phyloP scores from a whole-genome alignment of 139 green algal species.

The Deuterostichococcus epilithicus region DNA sequence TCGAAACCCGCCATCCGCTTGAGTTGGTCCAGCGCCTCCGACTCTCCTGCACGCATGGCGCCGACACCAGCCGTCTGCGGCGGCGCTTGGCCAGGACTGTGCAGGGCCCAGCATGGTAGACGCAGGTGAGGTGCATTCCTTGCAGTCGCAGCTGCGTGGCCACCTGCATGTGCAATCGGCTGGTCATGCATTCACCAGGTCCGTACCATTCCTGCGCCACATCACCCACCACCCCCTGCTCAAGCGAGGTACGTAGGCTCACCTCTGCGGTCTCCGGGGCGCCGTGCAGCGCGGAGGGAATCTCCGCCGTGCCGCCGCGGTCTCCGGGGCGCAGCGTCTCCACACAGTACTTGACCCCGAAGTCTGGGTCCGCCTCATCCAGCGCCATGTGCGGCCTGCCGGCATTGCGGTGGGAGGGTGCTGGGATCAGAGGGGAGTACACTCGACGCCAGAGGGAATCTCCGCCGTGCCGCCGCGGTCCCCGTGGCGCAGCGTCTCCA shows the following conservation, averaged over 20 bases:
- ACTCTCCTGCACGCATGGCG: conserved; percentile 24
- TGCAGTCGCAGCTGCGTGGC: background rate
- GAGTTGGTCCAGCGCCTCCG: conserved; percentile 32
- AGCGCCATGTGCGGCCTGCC: conserved; percentile 23
- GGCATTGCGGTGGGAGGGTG: too few species aligned
- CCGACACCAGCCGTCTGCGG: too few species aligned
- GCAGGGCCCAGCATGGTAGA: too few species aligned
- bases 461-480: background rate
- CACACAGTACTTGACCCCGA: conserved; percentile 18
- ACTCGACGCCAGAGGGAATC: too few species aligned
- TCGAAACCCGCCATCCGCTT: conserved; percentile 52
- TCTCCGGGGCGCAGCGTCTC: conserved; percentile 1
- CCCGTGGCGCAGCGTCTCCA: background rate
- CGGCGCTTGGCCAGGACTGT: too few species aligned
- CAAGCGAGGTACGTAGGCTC: too few species aligned
- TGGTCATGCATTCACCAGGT: background rate
- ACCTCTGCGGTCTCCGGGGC: conserved; percentile 24
- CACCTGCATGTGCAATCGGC: background rate
- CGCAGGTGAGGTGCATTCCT: background rate
- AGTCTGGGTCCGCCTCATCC: conserved; percentile 10
- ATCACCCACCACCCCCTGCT: too few species aligned
- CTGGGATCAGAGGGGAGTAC: too few species aligned
- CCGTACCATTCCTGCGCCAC: too few species aligned
- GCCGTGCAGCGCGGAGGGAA: conserved; percentile 25
- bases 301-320: background rate